Base-by-base conservation (phyloP, 2,329 filamentous ascomycete genomes). In the Blastomyces percursus region DNA sequence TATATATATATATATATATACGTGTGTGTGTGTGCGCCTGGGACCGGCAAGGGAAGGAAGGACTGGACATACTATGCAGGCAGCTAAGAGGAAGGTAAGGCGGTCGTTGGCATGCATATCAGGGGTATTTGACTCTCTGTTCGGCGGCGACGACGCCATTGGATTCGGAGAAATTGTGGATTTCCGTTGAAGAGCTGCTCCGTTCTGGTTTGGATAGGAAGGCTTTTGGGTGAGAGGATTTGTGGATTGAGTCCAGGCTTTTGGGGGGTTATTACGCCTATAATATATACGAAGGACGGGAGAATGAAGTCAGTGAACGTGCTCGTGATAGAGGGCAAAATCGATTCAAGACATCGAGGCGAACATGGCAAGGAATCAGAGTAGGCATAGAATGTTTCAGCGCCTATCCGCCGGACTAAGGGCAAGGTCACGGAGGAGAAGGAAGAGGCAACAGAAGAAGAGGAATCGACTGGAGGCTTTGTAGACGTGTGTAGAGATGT, bases 71-170 rank as follows among this genome's bases (percentile, higher is more conserved):
- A 86, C 84, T 70, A 82, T 81, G 67, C 82, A 80, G 68, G 82
- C 82, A 63, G 82, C 80, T 64, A 86, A 71, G 62, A 86, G 74
- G 71, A 83, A 86, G 66, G 84, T 69, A 64, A 86, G 77, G 58
- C 84, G 80, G 69, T 86, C 84, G 70, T 84, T 81, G 44, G 83
- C 79, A 71, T 85, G 83, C 68, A 79, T 81, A 71, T 85, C 82
- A 38, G 81, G 72, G 27, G 79, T 80, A 63, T 74, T 78, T n/a
- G 78, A 73, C 67, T 85, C 81, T 69, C 77, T 79, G 48, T 75
- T 72, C 61, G 74, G 64, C n/a, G 52, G 14, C 30, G 52, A 6
- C 11, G 52, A 21, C 16, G 30, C 7, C 66, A 70, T 68, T 61
- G 71, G 70, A 64, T 76, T 78, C 19, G 76, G 69, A 19, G 74